Evolutionary conservation across 2,329 filamentous ascomycete genomes (phyloP).

Genomic region (Metarhizium album): DNA sequence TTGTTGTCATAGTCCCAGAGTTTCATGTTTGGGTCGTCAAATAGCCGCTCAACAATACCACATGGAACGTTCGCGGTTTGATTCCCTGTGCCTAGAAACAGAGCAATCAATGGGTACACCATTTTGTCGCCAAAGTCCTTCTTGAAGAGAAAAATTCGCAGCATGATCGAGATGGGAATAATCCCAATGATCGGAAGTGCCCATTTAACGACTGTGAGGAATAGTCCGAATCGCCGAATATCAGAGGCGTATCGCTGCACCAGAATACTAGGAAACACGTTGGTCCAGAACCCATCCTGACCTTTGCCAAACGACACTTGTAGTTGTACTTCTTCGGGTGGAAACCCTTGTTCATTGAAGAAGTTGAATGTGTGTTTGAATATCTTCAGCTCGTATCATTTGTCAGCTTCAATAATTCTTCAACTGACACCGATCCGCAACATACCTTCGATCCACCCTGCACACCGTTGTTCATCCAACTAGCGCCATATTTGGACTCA

Average conservation of each 20-base stretch:
- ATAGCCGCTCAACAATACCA: conserved; percentile 53
- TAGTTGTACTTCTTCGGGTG: conserved; percentile 46
- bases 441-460: conserved; percentile 41
- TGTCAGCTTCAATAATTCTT: not conserved
- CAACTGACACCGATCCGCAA: not conserved
- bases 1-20: conserved; percentile 48
- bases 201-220: conserved; percentile 47
- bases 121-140: conserved; percentile 61
- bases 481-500: conserved; percentile 43
- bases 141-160: conserved; percentile 58
- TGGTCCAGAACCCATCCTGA: conserved; percentile 50
- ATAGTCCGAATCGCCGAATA: conserved; percentile 42
- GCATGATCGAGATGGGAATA: conserved; percentile 52
- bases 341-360: conserved; percentile 45
- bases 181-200: conserved; percentile 50
- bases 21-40: conserved; percentile 47
- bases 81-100: conserved; percentile 67
- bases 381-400: conserved; percentile 29
- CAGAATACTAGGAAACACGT: conserved; percentile 50
- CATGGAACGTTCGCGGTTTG: conserved; percentile 61
- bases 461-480: conserved; percentile 53
- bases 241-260: conserved; percentile 44
- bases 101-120: conserved; percentile 58
- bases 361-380: conserved; percentile 59
- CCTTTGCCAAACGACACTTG: conserved; percentile 55